Conservation (phyloP, 2,329 filamentous ascomycete genomes). For the Colletotrichum ledebouriae region DNA sequence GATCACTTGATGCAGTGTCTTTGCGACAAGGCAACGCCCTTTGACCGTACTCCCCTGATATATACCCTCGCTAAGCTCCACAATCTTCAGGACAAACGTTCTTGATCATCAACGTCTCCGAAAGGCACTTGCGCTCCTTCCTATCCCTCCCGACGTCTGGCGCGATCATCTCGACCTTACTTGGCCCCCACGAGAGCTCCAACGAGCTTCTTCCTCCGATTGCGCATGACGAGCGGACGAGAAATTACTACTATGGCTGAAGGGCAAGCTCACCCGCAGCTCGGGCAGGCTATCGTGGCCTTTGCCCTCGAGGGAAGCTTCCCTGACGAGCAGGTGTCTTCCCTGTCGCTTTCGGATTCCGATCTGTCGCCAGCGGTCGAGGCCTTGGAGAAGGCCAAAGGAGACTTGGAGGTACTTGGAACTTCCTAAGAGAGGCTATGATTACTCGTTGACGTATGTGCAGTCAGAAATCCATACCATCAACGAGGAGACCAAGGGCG, state of each 20-base stretch:
- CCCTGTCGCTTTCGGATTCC: conserved; percentile 54
- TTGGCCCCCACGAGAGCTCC: conserved; percentile 13
- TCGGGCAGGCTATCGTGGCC: conserved; percentile 57
- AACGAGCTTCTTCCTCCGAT: conserved; percentile 5
- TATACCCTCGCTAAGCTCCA: too few relatives aligned
- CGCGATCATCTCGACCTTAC: conserved; percentile 4
- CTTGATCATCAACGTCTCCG: neutral
- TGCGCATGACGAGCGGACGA: neutral
- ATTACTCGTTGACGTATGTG: conserved; percentile 4
- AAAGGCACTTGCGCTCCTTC: neutral
- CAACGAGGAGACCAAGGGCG: conserved; percentile 81
- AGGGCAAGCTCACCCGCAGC: conserved; percentile 45
- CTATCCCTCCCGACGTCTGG: neutral
- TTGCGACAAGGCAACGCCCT: conserved; percentile 26
- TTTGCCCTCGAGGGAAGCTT: conserved; percentile 58
- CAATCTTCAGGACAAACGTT: neutral
- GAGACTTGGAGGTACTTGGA: conserved; percentile 55
- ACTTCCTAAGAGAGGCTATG: too few relatives aligned
- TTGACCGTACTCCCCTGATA: neutral
- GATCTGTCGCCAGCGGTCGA: conserved; percentile 57
- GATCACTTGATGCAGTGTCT: neutral
- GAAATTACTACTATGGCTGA: conserved; percentile 51
- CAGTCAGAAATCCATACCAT: conserved; percentile 80
- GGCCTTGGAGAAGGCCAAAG: conserved; percentile 53
- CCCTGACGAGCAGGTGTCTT: conserved; percentile 54